phyloP scores from a whole-genome alignment of 441 rosid genomes.

The Daphne laureola region DNA sequence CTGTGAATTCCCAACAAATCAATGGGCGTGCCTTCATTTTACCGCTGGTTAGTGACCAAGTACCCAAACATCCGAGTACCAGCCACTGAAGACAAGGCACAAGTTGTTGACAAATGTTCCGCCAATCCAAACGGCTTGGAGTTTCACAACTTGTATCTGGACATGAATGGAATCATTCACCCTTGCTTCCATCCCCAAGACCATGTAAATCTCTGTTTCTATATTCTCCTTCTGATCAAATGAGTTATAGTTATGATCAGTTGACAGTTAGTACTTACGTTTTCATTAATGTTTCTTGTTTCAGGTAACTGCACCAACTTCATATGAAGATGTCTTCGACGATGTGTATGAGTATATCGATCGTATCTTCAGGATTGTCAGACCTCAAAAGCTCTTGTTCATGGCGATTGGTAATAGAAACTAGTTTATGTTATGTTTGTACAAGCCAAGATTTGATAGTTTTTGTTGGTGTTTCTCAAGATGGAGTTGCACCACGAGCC shows the following conservation, averaged over 20 bases:
- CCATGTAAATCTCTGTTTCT: background rate
- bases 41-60: conserved; percentile 15
- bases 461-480: conserved; percentile 1
- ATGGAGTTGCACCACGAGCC: conserved; percentile 22
- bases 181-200: conserved; percentile 29
- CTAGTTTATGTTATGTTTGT: too few relatives aligned
- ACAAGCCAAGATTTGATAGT: too few relatives aligned
- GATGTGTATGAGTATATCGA: conserved; percentile 11
- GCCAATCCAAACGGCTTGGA: conserved; percentile 23
- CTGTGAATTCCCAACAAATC: too few relatives aligned
- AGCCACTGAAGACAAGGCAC: conserved; percentile 13
- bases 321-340: conserved; percentile 10
- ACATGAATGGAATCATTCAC: conserved; percentile 27
- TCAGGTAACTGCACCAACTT: conserved; percentile 5
- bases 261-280: background rate
- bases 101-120: background rate
- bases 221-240: too few relatives aligned
- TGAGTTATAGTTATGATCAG: too few relatives aligned
- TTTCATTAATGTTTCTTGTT: background rate
- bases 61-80: conserved; percentile 14
- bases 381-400: conserved; percentile 12
- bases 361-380: conserved; percentile 9
- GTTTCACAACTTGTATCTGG: conserved; percentile 25
- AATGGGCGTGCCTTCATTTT: conserved; percentile 22
- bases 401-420: conserved; percentile 13